Percentiles rank a stretch among this genome's conserved stretches.
phyloP scores from a whole-genome alignment of 192 early-diverging fungal species.

The Umbelopsis ramanniana region DNA sequence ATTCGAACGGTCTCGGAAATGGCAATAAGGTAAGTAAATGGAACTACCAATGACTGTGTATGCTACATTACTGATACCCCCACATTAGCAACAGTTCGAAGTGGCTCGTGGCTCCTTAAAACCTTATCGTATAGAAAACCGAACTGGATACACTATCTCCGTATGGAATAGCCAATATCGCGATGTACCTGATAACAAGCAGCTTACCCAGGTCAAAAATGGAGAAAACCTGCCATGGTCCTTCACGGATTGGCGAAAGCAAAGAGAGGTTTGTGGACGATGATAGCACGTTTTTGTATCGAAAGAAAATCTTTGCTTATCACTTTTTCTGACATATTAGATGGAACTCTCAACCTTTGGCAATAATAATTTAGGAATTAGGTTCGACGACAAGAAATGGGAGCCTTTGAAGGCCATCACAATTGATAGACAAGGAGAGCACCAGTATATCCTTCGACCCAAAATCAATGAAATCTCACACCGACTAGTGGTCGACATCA shows the following conservation, averaged over 20 bases:
- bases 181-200: slow-evolving; percentile 49
- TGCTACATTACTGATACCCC: neutral
- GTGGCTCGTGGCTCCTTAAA: slow-evolving; percentile 12
- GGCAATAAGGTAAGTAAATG: slow-evolving; percentile 12
- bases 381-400: slow-evolving; percentile 72
- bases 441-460: slow-evolving; percentile 68
- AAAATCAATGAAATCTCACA: slow-evolving; percentile 66
- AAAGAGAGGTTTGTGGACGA: slow-evolving; percentile 61
- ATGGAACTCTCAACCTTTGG: slow-evolving; percentile 5
- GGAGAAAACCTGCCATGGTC: slow-evolving; percentile 73
- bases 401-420: slow-evolving; percentile 73
- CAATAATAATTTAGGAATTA: slow-evolving; percentile 56
- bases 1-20: slow-evolving; percentile 28
- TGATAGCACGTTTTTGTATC: neutral
- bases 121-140: slow-evolving; percentile 79
- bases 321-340: neutral
- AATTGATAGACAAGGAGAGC: slow-evolving; percentile 76
- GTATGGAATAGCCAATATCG: slow-evolving; percentile 70
- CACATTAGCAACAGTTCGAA: neutral
- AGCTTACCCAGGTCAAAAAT: slow-evolving; percentile 52
- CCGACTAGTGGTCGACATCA: slow-evolving; percentile 76
- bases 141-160: slow-evolving; percentile 76
- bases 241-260: slow-evolving; percentile 81
- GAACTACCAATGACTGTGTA: neutral
- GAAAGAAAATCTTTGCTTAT: neutral